These are phyloP conservation scores for Candida sojae DNA, from an alignment of 1,139 yeast species.

Conservation along the genomic window DNA sequence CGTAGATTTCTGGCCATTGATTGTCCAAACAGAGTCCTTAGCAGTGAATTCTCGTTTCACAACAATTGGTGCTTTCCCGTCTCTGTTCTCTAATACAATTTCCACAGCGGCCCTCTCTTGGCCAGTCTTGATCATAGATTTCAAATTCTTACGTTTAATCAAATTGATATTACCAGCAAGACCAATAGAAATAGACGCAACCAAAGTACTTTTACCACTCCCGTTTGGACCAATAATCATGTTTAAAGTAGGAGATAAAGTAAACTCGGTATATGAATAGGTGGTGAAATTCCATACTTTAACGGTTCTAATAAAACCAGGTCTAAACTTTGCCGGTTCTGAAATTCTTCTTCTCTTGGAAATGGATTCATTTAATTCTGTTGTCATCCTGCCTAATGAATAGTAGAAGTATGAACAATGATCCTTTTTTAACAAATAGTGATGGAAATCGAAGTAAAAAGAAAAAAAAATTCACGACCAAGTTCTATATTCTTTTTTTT, in stretches of 20 bases:
- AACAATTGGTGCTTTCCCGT: conserved; percentile 25
- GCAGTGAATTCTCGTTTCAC: conserved; percentile 42
- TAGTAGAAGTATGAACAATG: too few relatives aligned
- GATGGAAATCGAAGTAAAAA: too few relatives aligned
- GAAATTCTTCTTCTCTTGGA: conserved; percentile 8
- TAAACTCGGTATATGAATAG: conserved; percentile 74
- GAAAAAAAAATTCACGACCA: too few relatives aligned
- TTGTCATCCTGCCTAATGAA: background rate
- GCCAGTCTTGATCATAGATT: conserved; percentile 80
- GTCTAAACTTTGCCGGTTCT: conserved; percentile 23
- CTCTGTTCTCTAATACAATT: conserved; percentile 57
- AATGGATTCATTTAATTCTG: conserved; percentile 1
- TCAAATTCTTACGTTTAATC: conserved; percentile 75
- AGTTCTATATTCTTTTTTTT: too few relatives aligned
- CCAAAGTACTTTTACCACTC: conserved; percentile 91
- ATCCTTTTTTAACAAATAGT: too few relatives aligned
- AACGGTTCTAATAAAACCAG: conserved; percentile 74
- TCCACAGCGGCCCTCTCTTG: conserved; percentile 57
- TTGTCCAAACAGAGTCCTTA: conserved; percentile 58
- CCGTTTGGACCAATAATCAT: conserved; percentile 98
- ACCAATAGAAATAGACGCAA: conserved; percentile 91
- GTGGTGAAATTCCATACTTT: conserved; percentile 79
- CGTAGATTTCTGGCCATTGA: conserved; percentile 48
- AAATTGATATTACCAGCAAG: conserved; percentile 78
- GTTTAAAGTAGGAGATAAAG: conserved; percentile 80